Percentiles rank a stretch among this genome's conserved stretches.
phyloP scores from a whole-genome alignment of 192 early-diverging fungal genomes.

The Coemansia sp. region DNA sequence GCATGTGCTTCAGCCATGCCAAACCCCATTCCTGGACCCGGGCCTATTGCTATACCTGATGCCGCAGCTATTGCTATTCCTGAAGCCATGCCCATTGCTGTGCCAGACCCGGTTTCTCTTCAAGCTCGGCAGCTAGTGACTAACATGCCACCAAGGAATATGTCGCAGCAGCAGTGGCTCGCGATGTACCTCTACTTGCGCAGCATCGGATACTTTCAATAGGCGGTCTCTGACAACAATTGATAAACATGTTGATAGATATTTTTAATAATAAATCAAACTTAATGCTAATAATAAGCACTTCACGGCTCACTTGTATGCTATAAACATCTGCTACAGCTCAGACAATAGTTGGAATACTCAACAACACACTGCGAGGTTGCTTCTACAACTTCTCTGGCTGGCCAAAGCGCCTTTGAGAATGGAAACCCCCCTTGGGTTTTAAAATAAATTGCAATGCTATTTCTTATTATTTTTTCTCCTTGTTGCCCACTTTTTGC shows the following conservation, averaged over 20 bases:
- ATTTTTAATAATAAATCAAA: not conserved
- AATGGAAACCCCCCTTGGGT: not conserved
- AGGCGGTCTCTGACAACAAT: not conserved
- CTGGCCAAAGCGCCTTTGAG: not conserved
- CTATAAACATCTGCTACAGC: not conserved
- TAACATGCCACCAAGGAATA: constrained; percentile 10
- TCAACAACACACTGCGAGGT: not conserved
- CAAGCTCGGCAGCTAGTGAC: constrained; percentile 25
- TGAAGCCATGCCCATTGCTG: not conserved
- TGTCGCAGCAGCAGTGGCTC: constrained; percentile 18
- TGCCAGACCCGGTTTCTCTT: not conserved
- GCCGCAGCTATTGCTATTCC: constrained; percentile 10
- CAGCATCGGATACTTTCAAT: constrained; percentile 13
- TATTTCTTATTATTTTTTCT: not conserved
- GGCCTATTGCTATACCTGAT: constrained; percentile 1
- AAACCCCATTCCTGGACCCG: constrained; percentile 11
- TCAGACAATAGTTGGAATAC: not conserved
- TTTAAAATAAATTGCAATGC: not conserved
- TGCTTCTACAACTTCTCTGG: not conserved
- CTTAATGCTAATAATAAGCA: not conserved
- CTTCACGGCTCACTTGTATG: not conserved
- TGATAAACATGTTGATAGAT: not conserved
- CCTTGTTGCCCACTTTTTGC: not conserved
- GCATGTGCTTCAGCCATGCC: constrained; percentile 7
- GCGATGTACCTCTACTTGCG: constrained; percentile 16